A percentile compares a stretch with the other conserved stretches of the same genome.
These are phyloP conservation scores for Pistacia integerrima DNA, from an alignment of 345 rosid species.

Conservation along the genomic window DNA sequence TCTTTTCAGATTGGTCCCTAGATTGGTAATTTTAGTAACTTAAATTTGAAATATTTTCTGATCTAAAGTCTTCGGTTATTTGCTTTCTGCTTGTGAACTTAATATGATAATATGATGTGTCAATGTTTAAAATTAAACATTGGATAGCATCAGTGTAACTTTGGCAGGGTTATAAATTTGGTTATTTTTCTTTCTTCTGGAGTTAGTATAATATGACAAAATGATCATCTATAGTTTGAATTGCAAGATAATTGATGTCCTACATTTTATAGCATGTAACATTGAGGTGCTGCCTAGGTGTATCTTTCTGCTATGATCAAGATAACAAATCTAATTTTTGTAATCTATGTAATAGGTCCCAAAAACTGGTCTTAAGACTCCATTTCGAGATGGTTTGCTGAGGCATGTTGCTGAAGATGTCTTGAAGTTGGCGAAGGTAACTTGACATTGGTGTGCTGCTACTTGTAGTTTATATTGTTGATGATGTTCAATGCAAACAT, in stretches of 20 bases:
- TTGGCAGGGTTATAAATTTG: not conserved
- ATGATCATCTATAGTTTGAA: constrained; percentile 6
- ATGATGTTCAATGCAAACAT: not conserved
- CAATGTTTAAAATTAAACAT: not conserved
- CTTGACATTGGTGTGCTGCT: constrained; percentile 10
- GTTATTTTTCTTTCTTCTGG: not conserved
- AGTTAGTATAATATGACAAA: not conserved
- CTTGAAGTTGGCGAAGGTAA: constrained; percentile 78
- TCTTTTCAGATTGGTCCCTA: not conserved
- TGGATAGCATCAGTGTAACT: not conserved
- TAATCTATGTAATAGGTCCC: constrained; percentile 63
- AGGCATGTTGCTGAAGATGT: constrained; percentile 86
- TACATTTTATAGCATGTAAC: not conserved
- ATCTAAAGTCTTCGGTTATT: not conserved
- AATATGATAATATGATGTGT: not conserved
- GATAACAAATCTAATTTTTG: constrained; percentile 22
- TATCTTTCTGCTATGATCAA: constrained; percentile 5
- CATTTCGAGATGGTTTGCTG: constrained; percentile 82
- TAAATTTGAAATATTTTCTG: not conserved
- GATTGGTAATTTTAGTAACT: not conserved
- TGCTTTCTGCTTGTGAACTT: constrained; percentile 2
- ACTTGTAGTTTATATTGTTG: not conserved
- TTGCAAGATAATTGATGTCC: not conserved
- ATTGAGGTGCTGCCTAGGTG: constrained; percentile 1
- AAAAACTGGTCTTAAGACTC: constrained; percentile 77